These are phyloP conservation scores for Botrytis tulipae DNA, from an alignment of 2,329 filamentous ascomycete species.

Conservation along the genomic window DNA sequence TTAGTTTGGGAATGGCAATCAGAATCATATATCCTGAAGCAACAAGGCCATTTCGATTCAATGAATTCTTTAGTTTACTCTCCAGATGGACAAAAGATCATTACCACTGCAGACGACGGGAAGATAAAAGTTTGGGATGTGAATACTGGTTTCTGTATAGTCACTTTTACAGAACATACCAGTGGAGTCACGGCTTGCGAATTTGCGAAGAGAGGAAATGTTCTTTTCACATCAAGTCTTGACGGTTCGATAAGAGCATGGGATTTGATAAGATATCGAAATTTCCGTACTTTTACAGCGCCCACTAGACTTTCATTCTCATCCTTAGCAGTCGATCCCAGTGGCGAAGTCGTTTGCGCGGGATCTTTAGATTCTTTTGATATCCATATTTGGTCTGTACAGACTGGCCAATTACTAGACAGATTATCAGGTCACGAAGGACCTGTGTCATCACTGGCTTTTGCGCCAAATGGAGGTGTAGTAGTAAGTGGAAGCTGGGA, in stretches of 20 bases:
- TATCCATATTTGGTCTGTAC: constrained; percentile 97
- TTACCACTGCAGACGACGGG: constrained; percentile 93
- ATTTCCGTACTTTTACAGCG: constrained; percentile 96
- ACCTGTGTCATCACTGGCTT: constrained; percentile 83
- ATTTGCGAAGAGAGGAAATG: constrained; percentile 92
- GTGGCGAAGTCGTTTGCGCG: constrained; percentile 92
- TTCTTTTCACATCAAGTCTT: constrained; percentile 90
- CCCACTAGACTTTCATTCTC: constrained; percentile 89
- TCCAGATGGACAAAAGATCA: constrained; percentile 86
- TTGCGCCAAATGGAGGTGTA: constrained; percentile 79
- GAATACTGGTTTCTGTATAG: constrained; percentile 93
- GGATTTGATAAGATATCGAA: constrained; percentile 93
- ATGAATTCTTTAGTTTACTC: constrained; percentile 94
- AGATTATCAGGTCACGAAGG: constrained; percentile 90
- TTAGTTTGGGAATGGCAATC: constrained; percentile 99
- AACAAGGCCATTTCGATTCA: constrained; percentile 94
- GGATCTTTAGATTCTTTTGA: constrained; percentile 96
- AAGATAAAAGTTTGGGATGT: constrained; percentile 99
- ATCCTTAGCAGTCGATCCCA: constrained; percentile 93
- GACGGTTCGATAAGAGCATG: constrained; percentile 94
- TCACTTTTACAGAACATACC: constrained; percentile 96
- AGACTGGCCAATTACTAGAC: constrained; percentile 93
- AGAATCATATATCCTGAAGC: constrained; percentile 97
- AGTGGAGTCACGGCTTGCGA: constrained; percentile 92
- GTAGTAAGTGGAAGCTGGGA: constrained; percentile 96